Conservation (phyloP, 139 green algal species). For the Volvox reticuliferus region DNA sequence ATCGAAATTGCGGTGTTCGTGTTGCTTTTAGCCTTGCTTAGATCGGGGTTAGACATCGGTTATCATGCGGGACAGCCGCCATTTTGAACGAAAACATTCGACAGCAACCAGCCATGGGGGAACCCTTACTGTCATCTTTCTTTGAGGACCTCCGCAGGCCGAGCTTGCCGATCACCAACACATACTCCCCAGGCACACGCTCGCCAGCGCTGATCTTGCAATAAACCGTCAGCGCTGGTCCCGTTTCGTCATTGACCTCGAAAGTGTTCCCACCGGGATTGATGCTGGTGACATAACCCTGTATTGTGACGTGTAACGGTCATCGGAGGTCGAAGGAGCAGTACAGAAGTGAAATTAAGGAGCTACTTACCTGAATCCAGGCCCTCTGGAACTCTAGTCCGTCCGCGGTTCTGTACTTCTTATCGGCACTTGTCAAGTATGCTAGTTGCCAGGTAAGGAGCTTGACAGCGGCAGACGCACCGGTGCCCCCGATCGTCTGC, state of each 20-base stretch:
- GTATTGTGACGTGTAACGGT: background rate
- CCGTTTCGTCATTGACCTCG: constrained; percentile 3
- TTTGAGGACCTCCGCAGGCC: background rate
- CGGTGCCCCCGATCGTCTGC: too few species aligned
- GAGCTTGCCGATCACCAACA: constrained; percentile 14
- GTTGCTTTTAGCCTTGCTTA: too few species aligned
- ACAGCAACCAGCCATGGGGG: too few species aligned
- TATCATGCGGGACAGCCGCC: too few species aligned
- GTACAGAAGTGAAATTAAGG: background rate
- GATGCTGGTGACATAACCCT: background rate
- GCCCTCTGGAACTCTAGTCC: constrained; percentile 10
- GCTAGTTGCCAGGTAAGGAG: background rate
- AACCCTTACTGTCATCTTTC: constrained; percentile 12
- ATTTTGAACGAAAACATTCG: too few species aligned
- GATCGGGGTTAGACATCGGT: too few species aligned
- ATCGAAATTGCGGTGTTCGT: too few species aligned
- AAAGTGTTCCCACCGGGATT: background rate
- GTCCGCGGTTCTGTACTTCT: background rate
- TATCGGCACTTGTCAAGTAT: background rate
- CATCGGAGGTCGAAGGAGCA: background rate
- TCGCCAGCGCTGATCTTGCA: background rate
- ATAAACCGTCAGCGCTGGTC: constrained; percentile 6
- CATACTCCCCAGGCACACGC: background rate
- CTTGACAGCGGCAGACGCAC: constrained; percentile 6
- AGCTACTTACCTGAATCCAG: constrained; percentile 5